phyloP scores from a whole-genome alignment of 805 yeast genomes.

The Debaryomyces hansenii region DNA sequence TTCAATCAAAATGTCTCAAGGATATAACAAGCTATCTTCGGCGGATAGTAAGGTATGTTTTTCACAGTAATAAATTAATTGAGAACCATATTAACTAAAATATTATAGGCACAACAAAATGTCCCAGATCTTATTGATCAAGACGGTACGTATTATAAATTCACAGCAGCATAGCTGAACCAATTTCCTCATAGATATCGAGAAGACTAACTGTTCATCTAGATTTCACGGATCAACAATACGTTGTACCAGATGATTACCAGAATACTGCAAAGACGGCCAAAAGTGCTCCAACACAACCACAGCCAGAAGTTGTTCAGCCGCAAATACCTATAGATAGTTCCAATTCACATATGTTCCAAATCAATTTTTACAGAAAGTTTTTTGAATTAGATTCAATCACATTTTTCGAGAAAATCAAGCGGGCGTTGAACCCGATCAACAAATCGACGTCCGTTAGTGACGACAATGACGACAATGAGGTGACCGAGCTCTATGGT shows the following conservation, averaged over 20 bases:
- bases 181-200: background rate
- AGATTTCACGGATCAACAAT: constrained; percentile 10
- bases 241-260: constrained; percentile 7
- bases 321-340: constrained; percentile 24
- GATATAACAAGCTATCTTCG: background rate
- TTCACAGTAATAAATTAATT: background rate
- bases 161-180: too few relatives aligned
- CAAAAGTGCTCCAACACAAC: constrained; percentile 1
- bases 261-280: background rate
- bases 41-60: constrained; percentile 1
- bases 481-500: constrained; percentile 73
- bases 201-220: background rate
- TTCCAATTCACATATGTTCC: constrained; percentile 44
- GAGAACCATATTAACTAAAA: too few relatives aligned
- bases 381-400: constrained; percentile 70
- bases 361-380: constrained; percentile 58
- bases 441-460: constrained; percentile 11
- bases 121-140: constrained; percentile 15
- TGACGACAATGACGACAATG: constrained; percentile 28
- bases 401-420: constrained; percentile 57
- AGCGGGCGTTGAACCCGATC: constrained; percentile 58
- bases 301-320: constrained; percentile 16
- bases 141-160: constrained; percentile 15
- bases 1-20: background rate
- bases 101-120: too few relatives aligned